A percentile compares a stretch with the other conserved stretches of the same genome.
Evolutionary conservation across 2,329 filamentous ascomycete species (phyloP).

Genomic region (Fusarium neocosmosporiellum): DNA sequence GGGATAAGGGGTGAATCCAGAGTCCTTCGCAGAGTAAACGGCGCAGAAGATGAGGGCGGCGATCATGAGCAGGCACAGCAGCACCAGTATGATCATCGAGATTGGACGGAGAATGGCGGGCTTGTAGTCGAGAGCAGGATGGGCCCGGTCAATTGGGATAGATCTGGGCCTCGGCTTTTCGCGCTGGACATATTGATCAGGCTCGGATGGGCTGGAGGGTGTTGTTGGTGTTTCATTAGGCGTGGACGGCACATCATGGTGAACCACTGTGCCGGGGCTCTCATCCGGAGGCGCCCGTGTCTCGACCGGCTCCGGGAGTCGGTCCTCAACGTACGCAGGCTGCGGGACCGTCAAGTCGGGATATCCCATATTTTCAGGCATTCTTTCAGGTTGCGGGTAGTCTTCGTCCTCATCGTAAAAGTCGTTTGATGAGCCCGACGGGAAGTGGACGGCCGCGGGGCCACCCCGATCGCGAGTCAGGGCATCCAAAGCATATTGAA

Average conservation of each 20-base stretch:
- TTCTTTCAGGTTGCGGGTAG: slow-evolving; percentile 38
- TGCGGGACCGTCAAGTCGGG: slow-evolving; percentile 37
- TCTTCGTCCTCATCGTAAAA: slow-evolving; percentile 42
- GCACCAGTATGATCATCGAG: slow-evolving; percentile 70
- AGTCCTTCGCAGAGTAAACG: slow-evolving; percentile 70
- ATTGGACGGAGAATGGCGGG: slow-evolving; percentile 77
- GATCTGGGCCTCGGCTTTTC: slow-evolving; percentile 50
- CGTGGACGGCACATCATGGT: slow-evolving; percentile 23
- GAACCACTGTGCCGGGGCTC: slow-evolving; percentile 35
- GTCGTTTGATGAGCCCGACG: slow-evolving; percentile 53
- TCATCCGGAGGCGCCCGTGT: slow-evolving; percentile 26
- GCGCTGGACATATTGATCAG: slow-evolving; percentile 22
- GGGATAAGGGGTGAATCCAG: slow-evolving; percentile 75
- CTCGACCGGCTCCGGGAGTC: slow-evolving; percentile 39
- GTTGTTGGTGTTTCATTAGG: slow-evolving; percentile 18
- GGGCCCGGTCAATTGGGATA: slow-evolving; percentile 52
- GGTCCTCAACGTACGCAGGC: slow-evolving; percentile 44
- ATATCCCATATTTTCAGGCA: slow-evolving; percentile 31
- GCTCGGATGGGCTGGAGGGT: slow-evolving; percentile 27
- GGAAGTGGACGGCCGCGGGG: slow-evolving; percentile 62
- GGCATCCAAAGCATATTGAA: slow-evolving; percentile 90
- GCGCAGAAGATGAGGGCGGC: slow-evolving; percentile 78
- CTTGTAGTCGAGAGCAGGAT: slow-evolving; percentile 72
- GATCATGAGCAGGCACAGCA: slow-evolving; percentile 76
- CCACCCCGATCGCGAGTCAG: slow-evolving; percentile 80